Evolutionary conservation across 2,329 filamentous ascomycete species (phyloP), one percentile per base, ranked within the genome.

Genomic region (Fusarium kyushuense): DNA sequence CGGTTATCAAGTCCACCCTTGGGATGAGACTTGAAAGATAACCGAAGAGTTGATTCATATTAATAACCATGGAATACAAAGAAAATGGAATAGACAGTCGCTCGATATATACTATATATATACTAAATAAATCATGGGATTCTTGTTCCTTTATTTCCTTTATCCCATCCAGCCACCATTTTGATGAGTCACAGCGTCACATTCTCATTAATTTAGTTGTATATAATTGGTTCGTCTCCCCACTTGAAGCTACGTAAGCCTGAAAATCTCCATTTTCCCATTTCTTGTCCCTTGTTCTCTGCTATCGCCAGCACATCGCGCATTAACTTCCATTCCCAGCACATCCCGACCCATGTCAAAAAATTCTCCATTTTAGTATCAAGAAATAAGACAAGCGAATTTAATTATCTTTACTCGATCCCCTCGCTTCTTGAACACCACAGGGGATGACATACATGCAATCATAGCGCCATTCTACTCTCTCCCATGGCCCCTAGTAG

Each of bases 221-320:
- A 16, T 13, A 8, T 49, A 40, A 49, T 40, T 49, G 47, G 47
- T 17, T 9, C 23, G 3, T 8, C 11, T 40, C 47, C 5, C 47
- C 47, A 49, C 32, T 49, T 40, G 33, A 38, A 49, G 47, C 47
- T 49, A 49, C 47, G 47, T 49, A 49, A 49, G 47, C 47, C n/a
- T 49, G 47, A 49, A 49, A 49, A 49, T 49, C 47, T 25, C 47
- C 32, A 38, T 49, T 49, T 19, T 49, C 47, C 35, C 33, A 29
- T 49, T 38, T 35, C 32, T 48, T n/a, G 23, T 35, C 27, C 13
- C 36, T 38, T 38, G n/a, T n/a, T 9, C 10, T 16, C n/a, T n/a
- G n/a, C n/a, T n/a, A 49, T 49, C 47, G 47, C 47, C 47, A 49
- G n/a, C 47, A 49, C 47, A 49, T 49, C 47, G n/a, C 47, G 47